Percentiles rank a stretch among this genome's conserved stretches.
phyloP scores from a whole-genome alignment of 352 stramenopile genomes.

The Globisporangium orthogonon region DNA sequence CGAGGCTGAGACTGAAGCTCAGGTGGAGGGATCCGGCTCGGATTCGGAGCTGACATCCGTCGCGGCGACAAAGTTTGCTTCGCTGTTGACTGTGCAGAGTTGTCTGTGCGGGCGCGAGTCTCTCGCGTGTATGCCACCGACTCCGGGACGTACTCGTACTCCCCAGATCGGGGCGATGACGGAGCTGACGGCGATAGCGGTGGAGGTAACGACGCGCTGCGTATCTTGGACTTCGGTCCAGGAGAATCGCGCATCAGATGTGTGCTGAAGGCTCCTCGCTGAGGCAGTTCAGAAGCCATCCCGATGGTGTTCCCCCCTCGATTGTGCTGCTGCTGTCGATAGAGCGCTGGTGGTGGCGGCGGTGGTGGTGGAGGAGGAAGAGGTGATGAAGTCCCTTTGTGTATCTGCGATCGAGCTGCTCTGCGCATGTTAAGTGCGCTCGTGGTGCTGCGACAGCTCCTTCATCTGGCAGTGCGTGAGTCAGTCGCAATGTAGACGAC shows the following conservation, averaged over 20 bases:
- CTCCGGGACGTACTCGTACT: constrained; percentile 8
- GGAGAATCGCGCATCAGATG: constrained; percentile 17
- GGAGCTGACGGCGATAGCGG: constrained; percentile 4
- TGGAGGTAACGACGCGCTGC: constrained; percentile 7
- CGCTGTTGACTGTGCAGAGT: too few species aligned
- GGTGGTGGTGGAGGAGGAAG: neutral
- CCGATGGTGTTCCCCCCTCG: constrained; percentile 3
- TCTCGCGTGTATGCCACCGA: neutral
- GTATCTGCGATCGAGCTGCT: neutral
- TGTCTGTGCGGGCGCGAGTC: neutral
- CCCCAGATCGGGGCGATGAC: constrained; percentile 2
- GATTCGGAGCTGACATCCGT: neutral
- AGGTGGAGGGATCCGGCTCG: neutral
- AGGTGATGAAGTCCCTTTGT: neutral
- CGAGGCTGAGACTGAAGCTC: constrained; percentile 2
- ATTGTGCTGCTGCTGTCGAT: neutral
- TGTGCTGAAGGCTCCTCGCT: constrained; percentile 32
- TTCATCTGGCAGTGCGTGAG: neutral
- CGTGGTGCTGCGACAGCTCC: neutral
- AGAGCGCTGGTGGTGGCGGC: neutral
- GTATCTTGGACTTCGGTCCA: neutral
- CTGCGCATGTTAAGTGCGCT: neutral
- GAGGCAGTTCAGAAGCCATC: constrained; percentile 11
- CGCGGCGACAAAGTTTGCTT: neutral
- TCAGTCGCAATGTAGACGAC: neutral